Base-by-base conservation (phyloP, 768 basidiomycete genomes). In the Suillus bovinus region DNA sequence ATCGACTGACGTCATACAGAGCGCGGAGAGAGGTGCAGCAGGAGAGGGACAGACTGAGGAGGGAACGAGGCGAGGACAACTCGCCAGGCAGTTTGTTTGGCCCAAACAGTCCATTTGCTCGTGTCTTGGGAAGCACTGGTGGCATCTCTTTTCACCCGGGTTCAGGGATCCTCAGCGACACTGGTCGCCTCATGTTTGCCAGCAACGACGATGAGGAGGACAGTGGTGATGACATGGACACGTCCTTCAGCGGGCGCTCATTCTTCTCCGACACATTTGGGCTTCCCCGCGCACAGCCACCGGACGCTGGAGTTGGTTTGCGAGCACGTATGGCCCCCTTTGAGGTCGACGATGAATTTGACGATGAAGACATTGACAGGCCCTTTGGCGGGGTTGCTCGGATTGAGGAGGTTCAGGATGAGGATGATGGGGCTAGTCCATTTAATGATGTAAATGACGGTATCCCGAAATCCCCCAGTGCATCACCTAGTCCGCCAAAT, bases 81-180 rank as follows among this genome's bases (percentile, higher is more conserved):
- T 7, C 59, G 9, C 54, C 59, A 66, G 60, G 58, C 31, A 63
- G 77, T 66, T 65, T 78, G 31, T 71, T 74, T n/a, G 70, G 82
- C 46, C 69, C 67, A 66, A 72, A 70, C 58, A 56, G 76, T 60
- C 73, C 80, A 58, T 79, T 86, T 67, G 84, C 87, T 33, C 81
- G 82, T 61, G 82, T 87, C 34, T 72, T 89, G 55, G 83, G 81
- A 68, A 76, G 81, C 72, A 72, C 76, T 10, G 84, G 86, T 34
- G 88, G 89, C 38, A 88, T 93, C 63, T 86, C 87, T 17, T 89
- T 88, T 71, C 76, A 80, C 63, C 87, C 84, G 8, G 82, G 81
- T 38, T 76, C 79, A 24, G 80, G 80, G 58, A 82, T 86, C 68
- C 76, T 81, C 72, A 80, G 70, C 64, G 84, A 84, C 62, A 69